Evolutionary conservation across 2,329 filamentous ascomycete species (phyloP).

Genomic region (Ophiostoma himal-ulmi): DNA sequence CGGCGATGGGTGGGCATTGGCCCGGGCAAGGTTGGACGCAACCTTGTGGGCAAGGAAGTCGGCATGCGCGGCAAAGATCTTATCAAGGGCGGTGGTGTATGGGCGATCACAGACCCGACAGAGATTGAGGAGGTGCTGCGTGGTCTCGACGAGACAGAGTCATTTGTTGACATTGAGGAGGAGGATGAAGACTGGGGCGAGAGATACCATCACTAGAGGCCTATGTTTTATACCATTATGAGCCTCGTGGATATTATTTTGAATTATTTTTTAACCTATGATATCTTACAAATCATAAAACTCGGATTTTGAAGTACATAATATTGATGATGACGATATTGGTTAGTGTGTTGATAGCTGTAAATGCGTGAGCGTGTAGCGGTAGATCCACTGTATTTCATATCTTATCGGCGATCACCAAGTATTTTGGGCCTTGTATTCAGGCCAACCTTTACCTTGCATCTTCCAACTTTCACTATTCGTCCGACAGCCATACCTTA

Average conservation of each 20-base stretch:
- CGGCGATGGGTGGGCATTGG: conserved; percentile 86
- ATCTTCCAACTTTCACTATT: not conserved
- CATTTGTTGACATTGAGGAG: conserved; percentile 31
- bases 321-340: not conserved
- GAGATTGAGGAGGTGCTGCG: conserved; percentile 65
- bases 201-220: conserved; percentile 8
- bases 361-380: not conserved
- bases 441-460: no score
- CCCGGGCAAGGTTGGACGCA: conserved; percentile 87
- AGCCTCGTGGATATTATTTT: not conserved
- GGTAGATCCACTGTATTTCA: not conserved
- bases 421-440: not conserved
- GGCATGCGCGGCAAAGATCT: conserved; percentile 73
- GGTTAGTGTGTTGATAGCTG: not conserved
- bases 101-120: conserved; percentile 78
- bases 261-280: not conserved
- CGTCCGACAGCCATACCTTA: not conserved
- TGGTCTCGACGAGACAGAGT: conserved; percentile 60
- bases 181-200: conserved; percentile 7
- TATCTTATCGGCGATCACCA: not conserved
- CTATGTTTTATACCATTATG: not conserved
- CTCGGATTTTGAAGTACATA: no score
- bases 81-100: conserved; percentile 84
- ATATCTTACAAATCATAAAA: no score
- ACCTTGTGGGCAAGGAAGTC: conserved; percentile 91